Evolutionary conservation across 805 yeast species (phyloP).

Genomic region (Spathaspora passalidarum): DNA sequence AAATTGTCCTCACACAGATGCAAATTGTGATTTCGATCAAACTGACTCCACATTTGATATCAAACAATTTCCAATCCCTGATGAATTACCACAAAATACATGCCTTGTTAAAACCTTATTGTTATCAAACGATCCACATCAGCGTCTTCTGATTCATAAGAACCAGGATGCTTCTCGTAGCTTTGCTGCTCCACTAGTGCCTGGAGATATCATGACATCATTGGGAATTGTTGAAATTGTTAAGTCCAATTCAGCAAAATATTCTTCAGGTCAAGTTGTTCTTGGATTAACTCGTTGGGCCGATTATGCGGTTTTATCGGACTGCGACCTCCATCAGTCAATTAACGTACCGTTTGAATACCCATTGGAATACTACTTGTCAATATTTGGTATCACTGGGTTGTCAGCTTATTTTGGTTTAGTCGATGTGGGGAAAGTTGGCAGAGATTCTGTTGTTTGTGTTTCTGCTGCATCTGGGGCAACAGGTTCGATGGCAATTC

Average conservation of each 20-base stretch:
- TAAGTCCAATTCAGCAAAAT: conserved; percentile 20
- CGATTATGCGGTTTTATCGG: conserved; percentile 18
- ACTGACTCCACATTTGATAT: conserved; percentile 31
- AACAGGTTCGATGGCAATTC: conserved; percentile 30
- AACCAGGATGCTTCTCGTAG: conserved; percentile 20
- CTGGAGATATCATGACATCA: conserved; percentile 13
- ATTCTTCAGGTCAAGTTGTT: conserved; percentile 21
- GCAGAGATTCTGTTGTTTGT: conserved; percentile 16
- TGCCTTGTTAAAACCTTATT: conserved; percentile 23
- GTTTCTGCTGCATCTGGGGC: conserved; percentile 35
- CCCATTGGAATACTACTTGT: conserved; percentile 24
- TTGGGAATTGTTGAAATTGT: conserved; percentile 19
- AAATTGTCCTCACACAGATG: conserved; percentile 17
- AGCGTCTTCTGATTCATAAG: conserved; percentile 35
- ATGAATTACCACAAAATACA: conserved; percentile 21
- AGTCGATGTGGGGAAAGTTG: conserved; percentile 14
- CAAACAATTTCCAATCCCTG: conserved; percentile 10
- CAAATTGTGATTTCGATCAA: conserved; percentile 17
- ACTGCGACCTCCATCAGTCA: conserved; percentile 13
- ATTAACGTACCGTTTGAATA: conserved; percentile 11
- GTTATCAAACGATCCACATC: conserved; percentile 36
- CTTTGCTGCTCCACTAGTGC: conserved; percentile 20
- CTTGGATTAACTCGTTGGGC: conserved; percentile 21
- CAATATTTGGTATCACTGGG: conserved; percentile 25
- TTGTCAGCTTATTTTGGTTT: conserved; percentile 30